Conservation (phyloP, 2,329 filamentous ascomycete species). For the Sclerotinia spermophila region DNA sequence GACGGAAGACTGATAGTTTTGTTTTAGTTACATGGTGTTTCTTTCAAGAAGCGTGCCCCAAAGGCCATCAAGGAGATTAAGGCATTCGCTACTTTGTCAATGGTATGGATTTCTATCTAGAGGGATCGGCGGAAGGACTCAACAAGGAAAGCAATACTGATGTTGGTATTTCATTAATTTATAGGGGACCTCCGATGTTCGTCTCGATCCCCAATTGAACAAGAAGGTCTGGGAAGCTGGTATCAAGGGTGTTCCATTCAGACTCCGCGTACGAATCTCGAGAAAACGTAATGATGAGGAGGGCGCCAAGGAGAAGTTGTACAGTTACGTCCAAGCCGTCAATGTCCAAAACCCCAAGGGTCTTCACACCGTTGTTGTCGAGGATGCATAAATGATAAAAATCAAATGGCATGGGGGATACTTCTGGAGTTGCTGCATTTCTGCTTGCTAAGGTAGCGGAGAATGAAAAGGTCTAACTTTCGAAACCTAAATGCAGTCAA, state of each 20-base stretch:
- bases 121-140: background rate
- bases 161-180: slow-evolving; percentile 27
- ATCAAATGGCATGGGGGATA: slow-evolving; percentile 27
- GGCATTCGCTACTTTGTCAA: slow-evolving; percentile 85
- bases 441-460: slow-evolving; percentile 34
- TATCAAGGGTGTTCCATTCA: slow-evolving; percentile 98
- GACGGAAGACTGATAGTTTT: slow-evolving; percentile 47
- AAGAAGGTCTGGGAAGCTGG: slow-evolving; percentile 99
- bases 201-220: slow-evolving; percentile 97
- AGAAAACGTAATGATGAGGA: slow-evolving; percentile 99
- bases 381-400: slow-evolving; percentile 52
- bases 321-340: slow-evolving; percentile 99
- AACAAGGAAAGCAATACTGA: slow-evolving; percentile 2
- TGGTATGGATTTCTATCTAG: slow-evolving; percentile 63
- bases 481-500: slow-evolving; percentile 19
- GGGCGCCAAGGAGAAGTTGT: slow-evolving; percentile 98
- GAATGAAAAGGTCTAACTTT: slow-evolving; percentile 34
- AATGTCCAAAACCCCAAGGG: slow-evolving; percentile 99
- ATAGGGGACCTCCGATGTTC: slow-evolving; percentile 94
- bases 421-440: slow-evolving; percentile 36
- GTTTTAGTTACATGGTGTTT: slow-evolving; percentile 84
- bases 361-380: slow-evolving; percentile 85
- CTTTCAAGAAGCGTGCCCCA: slow-evolving; percentile 99
- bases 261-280: slow-evolving; percentile 96
- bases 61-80: slow-evolving; percentile 99